These are phyloP conservation scores for Aspergillus carbonarius DNA, from an alignment of 2,329 filamentous ascomycete species.

Conservation along the genomic window DNA sequence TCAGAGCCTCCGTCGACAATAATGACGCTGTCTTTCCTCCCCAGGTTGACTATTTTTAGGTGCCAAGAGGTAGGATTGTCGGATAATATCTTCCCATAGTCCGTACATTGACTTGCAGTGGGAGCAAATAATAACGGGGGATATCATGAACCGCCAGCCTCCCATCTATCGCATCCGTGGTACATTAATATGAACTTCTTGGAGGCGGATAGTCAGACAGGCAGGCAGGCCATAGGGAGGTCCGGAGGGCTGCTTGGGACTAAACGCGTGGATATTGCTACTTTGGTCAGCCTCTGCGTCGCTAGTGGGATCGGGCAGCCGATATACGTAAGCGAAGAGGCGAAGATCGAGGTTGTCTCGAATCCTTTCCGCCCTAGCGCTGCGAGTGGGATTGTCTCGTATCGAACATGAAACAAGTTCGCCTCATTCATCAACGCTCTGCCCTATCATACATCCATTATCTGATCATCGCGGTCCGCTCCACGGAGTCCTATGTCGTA, in stretches of 20 bases:
- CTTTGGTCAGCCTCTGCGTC: slow-evolving; percentile 15
- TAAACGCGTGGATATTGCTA: slow-evolving; percentile 17
- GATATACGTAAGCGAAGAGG: slow-evolving; percentile 18
- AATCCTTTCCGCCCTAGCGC: background rate
- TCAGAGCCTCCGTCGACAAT: background rate
- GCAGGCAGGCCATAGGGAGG: background rate
- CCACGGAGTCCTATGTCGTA: background rate
- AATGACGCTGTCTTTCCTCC: background rate
- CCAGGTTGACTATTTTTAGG: background rate
- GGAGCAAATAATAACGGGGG: background rate
- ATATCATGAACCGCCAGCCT: background rate
- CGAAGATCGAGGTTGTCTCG: background rate
- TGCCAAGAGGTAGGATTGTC: background rate
- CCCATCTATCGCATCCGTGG: background rate
- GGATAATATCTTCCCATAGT: no score
- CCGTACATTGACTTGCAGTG: background rate
- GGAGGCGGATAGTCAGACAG: background rate
- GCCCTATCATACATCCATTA: slow-evolving; percentile 1
- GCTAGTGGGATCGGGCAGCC: slow-evolving; percentile 14
- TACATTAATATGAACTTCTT: background rate
- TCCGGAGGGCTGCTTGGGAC: background rate
- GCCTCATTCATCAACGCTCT: background rate
- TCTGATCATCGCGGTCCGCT: slow-evolving; percentile 4
- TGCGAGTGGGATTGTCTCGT: background rate
- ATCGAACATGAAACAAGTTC: slow-evolving; percentile 4